Base-by-base conservation (phyloP, 2,329 filamentous ascomycete species). In the Diaporthe eres region DNA sequence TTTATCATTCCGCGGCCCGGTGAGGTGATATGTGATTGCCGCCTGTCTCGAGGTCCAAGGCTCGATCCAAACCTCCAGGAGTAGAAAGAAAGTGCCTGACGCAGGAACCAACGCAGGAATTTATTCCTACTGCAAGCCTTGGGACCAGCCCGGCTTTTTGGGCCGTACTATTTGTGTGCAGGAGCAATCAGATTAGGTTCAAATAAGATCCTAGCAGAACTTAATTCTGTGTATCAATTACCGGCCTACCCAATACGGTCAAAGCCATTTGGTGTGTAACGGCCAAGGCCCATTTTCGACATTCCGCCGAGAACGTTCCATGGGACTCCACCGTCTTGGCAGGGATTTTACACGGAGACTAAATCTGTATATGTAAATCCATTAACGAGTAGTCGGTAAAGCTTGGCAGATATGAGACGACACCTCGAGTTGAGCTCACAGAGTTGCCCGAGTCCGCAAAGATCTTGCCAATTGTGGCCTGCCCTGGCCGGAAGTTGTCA, bases 331-430 rank as follows among this genome's bases (percentile, higher is more conserved):
- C 44, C 28, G 17, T 9, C 42, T 34, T 51, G 28, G 63, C 31
- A 22, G 25, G 28, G 12, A 10, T 37, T 19, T 3, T 37, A 22
- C 8, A 22, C 25, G 17, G 44, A 68, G 37, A 17, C 44, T n/a
- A 15, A 51, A 53, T 25, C 44, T 39, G 19, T 12, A n/a, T 31
- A 19, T 3, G 37, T 4, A 47, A 68, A 49, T 25, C 13, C 31
- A 8, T n/a, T 25, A 2, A 49, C 13, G 22, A 22, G 44, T 6
- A 15, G n/a, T 49, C 22, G 61, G 42, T n/a, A 51, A 51, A 67
- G 44, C 63, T 67, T 67, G 44, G 63, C 44, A 37, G 28, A 34
- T 12, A 67, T 49, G 63, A 49, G 63, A 67, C 31, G 63, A 67
- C 60, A 51, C 34, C 25, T 9, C 61, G 0, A n/a, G 4, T 13